Conservation (phyloP, 257 asterid genomes). For the Solanum sejunctum region DNA sequence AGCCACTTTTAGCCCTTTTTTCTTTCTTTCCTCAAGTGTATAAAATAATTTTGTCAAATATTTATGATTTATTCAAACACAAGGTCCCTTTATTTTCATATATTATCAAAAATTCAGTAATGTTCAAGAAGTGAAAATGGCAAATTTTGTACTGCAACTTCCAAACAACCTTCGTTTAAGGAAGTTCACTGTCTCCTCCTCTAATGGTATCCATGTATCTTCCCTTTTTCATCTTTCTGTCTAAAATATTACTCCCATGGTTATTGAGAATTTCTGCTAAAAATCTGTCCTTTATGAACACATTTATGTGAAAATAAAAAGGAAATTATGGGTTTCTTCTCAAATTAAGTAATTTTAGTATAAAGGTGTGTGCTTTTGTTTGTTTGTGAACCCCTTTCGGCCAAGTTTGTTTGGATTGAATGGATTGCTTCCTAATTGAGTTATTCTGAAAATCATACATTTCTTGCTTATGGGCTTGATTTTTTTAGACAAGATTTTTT, state of each 20-base stretch:
- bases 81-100: not conserved
- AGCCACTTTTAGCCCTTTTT: not conserved
- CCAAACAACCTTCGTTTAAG: constrained; percentile 31
- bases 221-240: not conserved
- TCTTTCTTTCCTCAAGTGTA: not conserved
- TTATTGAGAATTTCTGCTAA: not conserved
- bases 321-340: not conserved
- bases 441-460: not conserved
- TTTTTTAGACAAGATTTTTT: too few species aligned
- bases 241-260: not conserved
- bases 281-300: not conserved
- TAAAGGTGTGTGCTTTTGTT: not conserved
- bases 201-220: constrained; percentile 34
- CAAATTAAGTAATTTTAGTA: not conserved
- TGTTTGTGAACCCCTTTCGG: not conserved
- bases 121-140: constrained; percentile 20
- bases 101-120: not conserved
- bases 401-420: not conserved
- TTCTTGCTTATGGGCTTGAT: not conserved
- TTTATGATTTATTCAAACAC: not conserved
- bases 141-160: constrained; percentile 30
- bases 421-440: not conserved
- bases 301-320: not conserved
- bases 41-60: not conserved
- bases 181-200: constrained; percentile 29